A percentile compares a stretch with the other conserved stretches of the same genome.
phyloP scores from a whole-genome alignment of 1,284 basidiomycete species.

The Cerioporus squamosus region DNA sequence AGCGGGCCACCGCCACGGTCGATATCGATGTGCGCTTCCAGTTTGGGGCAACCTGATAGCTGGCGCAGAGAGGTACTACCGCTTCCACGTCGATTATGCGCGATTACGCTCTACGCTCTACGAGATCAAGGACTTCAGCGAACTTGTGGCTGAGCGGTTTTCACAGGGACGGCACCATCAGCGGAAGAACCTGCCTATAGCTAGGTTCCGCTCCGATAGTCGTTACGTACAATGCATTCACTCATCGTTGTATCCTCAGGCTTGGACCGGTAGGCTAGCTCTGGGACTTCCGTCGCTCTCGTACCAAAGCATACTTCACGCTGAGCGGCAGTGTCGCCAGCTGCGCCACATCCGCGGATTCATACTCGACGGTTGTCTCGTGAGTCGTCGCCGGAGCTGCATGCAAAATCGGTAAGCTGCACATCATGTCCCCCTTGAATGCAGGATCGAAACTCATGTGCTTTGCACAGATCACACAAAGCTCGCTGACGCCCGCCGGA shows the following conservation, averaged over 20 bases:
- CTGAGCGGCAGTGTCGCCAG: conserved; percentile 98
- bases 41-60: conserved; percentile 90
- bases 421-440: too few relatives aligned
- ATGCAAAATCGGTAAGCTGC: conserved; percentile 62
- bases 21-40: conserved; percentile 95
- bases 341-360: conserved; percentile 95
- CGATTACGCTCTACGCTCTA: conserved; percentile 78
- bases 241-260: conserved; percentile 45
- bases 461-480: conserved; percentile 70
- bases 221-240: background rate
- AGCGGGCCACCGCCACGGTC: conserved; percentile 94
- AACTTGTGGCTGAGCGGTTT: conserved; percentile 41
- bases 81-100: conserved; percentile 80
- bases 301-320: conserved; percentile 94
- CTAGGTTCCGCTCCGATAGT: conserved; percentile 38
- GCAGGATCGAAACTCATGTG: background rate
- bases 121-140: conserved; percentile 49
- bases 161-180: conserved; percentile 78
- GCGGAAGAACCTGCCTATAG: conserved; percentile 97
- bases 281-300: conserved; percentile 95
- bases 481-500: conserved; percentile 89
- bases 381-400: conserved; percentile 85
- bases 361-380: conserved; percentile 93
- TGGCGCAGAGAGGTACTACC: conserved; percentile 69
- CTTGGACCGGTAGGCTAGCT: conserved; percentile 98